phyloP scores from a whole-genome alignment of 2,329 filamentous ascomycete genomes.

The Dothideomycetes sp. region DNA sequence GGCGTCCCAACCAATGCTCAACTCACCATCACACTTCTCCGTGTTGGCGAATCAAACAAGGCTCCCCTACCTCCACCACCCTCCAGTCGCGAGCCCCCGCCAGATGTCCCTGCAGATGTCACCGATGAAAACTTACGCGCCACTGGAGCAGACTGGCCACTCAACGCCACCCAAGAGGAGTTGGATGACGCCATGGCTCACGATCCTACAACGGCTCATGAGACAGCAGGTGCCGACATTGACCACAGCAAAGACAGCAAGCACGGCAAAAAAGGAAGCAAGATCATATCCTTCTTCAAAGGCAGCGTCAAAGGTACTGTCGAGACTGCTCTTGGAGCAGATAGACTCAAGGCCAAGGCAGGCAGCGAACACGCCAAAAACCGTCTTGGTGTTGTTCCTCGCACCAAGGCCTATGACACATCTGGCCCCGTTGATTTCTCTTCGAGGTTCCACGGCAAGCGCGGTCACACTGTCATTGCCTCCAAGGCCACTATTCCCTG shows the following conservation, averaged over 20 bases:
- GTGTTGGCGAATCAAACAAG: conserved; percentile 72
- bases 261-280: conserved; percentile 40
- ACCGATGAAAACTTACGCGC: conserved; percentile 42
- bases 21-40: conserved; percentile 68
- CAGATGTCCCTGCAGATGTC: conserved; percentile 43
- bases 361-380: conserved; percentile 56
- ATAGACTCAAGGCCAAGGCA: conserved; percentile 59
- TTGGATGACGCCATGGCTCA: conserved; percentile 50
- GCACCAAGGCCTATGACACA: conserved; percentile 34
- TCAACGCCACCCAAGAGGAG: conserved; percentile 57
- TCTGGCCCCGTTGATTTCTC: conserved; percentile 69
- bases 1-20: conserved; percentile 82
- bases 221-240: conserved; percentile 45
- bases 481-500: conserved; percentile 58
- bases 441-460: conserved; percentile 59
- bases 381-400: conserved; percentile 60
- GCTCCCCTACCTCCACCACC: conserved; percentile 62
- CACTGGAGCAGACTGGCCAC: conserved; percentile 44
- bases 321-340: conserved; percentile 61
- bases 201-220: conserved; percentile 37
- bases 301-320: conserved; percentile 61
- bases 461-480: conserved; percentile 63
- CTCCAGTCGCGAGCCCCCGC: conserved; percentile 33
- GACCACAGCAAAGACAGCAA: conserved; percentile 40
- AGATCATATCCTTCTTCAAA: conserved; percentile 58